Evolutionary conservation across 768 basidiomycete genomes (phyloP), one percentile per base, ranked within the genome.

Genomic region (Ephemerocybe angulata): DNA sequence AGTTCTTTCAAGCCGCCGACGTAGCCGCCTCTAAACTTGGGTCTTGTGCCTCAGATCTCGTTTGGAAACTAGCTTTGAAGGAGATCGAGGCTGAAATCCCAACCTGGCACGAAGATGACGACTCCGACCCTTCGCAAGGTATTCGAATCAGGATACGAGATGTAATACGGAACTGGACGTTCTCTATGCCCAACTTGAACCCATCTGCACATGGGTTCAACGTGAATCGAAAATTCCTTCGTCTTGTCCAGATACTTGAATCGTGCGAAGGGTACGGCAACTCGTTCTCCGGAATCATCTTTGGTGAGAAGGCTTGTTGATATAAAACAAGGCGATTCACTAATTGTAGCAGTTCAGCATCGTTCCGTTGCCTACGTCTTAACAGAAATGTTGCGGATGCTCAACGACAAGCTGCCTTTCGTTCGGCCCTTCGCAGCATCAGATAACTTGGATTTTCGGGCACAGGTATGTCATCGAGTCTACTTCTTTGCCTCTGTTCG

Each of bases 181-280:
- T 83, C 62, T 72, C 78, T 5, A 80, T 84, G 75, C 86, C 87
- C 12, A 86, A 85, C 54, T 65, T 81, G 7, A 79, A 85, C 60
- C 61, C 76, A 1, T 74, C 72, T 24, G 87, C 86, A 5, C 68
- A 70, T 51, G 76, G 81, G 4, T 84, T 82, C 63, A 91, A 91
- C 61, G 80, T 88, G 17, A 82, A 84, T 0, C 81, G 81, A 1
- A 90, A 92, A 56, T 83, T 90, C 56, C 60, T 77, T 38, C 79
- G 74, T 59, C 65, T 92, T 24, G 70, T 86, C 2, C 78, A 88
- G 44, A 69, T 83, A 41, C 71, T 92, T 38, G 77, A 77, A 53
- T 74, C 79, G 1, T 86, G 79, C 62, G 72, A 75, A 54, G 69
- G 74, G 13, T 75, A 79, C 44, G 82, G 81, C 4, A 77, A 83